Percentiles rank a stretch among this genome's conserved stretches.
phyloP scores from a whole-genome alignment of 495 filamentous ascomycete genomes.

The Diplogelasinospora grovesii region DNA sequence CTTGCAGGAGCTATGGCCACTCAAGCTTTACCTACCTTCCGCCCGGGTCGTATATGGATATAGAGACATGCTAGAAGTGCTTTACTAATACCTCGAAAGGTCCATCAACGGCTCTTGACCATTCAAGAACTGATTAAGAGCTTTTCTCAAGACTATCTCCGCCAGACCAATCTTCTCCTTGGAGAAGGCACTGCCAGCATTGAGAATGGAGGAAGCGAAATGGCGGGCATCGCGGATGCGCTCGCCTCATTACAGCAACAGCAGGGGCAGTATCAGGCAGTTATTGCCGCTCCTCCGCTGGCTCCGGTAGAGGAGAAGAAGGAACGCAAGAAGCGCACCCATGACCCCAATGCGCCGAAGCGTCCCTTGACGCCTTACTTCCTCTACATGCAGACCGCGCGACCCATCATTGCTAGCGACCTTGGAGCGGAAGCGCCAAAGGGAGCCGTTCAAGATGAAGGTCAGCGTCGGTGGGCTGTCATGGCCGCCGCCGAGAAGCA shows the following conservation, averaged over 20 bases:
- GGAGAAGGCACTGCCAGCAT: constrained; percentile 50
- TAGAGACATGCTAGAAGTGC: background rate
- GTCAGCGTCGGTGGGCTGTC: constrained; percentile 70
- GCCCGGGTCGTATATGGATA: no score
- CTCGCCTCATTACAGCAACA: constrained; percentile 12
- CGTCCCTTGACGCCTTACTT: constrained; percentile 90
- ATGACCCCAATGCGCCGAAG: constrained; percentile 93
- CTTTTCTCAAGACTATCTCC: constrained; percentile 70
- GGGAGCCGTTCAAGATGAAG: constrained; percentile 75
- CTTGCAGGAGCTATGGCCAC: constrained; percentile 2
- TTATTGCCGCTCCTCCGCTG: constrained; percentile 27
- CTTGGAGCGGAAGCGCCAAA: constrained; percentile 63
- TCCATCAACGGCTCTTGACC: constrained; percentile 64
- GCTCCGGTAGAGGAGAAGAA: constrained; percentile 57
- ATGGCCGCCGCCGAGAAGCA: constrained; percentile 69
- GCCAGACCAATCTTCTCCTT: constrained; percentile 73
- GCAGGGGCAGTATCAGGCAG: constrained; percentile 22
- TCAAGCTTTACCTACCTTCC: no score
- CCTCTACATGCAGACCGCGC: constrained; percentile 80
- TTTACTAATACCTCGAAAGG: constrained; percentile 42
- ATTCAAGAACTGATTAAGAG: constrained; percentile 67
- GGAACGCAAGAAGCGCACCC: constrained; percentile 80
- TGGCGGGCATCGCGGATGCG: constrained; percentile 47
- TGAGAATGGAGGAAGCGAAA: constrained; percentile 39
- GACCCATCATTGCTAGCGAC: constrained; percentile 67